A percentile compares a stretch with the other conserved stretches of the same genome.
These are phyloP conservation scores for Nelumbo lutea DNA, from an alignment of 164 flowering plant species.

Conservation along the genomic window DNA sequence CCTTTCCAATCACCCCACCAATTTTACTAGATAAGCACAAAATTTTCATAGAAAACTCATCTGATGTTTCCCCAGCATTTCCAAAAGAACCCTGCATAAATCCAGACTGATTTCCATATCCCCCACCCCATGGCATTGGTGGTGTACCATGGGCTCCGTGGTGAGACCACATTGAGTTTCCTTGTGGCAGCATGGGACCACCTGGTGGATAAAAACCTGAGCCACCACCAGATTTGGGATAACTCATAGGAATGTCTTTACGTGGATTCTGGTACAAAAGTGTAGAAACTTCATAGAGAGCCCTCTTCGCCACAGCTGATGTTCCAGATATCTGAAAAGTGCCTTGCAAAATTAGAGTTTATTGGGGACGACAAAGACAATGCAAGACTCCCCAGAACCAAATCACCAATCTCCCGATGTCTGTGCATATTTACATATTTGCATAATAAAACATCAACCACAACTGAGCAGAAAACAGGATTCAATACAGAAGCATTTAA, in stretches of 20 bases:
- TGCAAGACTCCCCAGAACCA: conserved; percentile 9
- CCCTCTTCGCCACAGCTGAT: conserved; percentile 38
- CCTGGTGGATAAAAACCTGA: conserved; percentile 40
- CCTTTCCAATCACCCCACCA: conserved; percentile 77
- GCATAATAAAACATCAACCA: conserved; percentile 10
- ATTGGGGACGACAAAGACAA: conserved; percentile 8
- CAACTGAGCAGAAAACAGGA: background rate
- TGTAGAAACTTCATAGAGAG: conserved; percentile 63
- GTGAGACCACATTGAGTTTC: conserved; percentile 41
- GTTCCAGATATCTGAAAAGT: conserved; percentile 57
- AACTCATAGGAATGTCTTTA: conserved; percentile 33
- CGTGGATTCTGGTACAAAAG: conserved; percentile 68
- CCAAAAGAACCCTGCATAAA: conserved; percentile 30
- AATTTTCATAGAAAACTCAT: conserved; percentile 62
- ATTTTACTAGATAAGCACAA: conserved; percentile 59
- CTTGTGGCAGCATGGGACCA: conserved; percentile 34
- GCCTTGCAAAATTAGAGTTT: conserved; percentile 11
- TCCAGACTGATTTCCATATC: conserved; percentile 29
- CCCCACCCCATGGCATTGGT: conserved; percentile 47
- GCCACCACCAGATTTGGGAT: conserved; percentile 26
- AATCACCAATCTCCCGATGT: conserved; percentile 6
- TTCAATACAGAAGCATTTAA: background rate
- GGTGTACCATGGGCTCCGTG: conserved; percentile 31
- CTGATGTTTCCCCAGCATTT: conserved; percentile 33
- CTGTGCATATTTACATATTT: conserved; percentile 1